Evolutionary conservation across 768 basidiomycete genomes (phyloP).

Genomic region (Suillus weaverae): DNA sequence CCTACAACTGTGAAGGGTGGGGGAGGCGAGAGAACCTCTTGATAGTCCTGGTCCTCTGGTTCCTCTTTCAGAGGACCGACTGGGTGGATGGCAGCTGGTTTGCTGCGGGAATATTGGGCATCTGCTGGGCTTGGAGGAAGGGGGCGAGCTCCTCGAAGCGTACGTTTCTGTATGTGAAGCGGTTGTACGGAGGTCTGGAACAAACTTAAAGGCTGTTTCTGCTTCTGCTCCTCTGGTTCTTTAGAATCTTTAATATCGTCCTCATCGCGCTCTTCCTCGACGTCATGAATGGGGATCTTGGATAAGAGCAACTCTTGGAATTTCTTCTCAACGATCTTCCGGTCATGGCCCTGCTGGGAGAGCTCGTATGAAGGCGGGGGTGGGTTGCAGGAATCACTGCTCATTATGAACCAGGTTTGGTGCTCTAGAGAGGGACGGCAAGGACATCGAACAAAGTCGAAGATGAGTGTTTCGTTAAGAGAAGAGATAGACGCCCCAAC

Average conservation of each 20-base stretch:
- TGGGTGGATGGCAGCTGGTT: background rate
- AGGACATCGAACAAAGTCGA: conserved; percentile 6
- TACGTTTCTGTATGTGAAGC: conserved; percentile 13
- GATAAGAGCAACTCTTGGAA: conserved; percentile 13
- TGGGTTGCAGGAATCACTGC: conserved; percentile 23
- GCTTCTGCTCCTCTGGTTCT: conserved; percentile 4
- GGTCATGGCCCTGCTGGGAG: conserved; percentile 46
- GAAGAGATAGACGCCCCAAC: conserved; percentile 1
- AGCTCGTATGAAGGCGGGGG: conserved; percentile 45
- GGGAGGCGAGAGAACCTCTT: conserved; percentile 25
- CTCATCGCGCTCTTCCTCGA: conserved; percentile 21
- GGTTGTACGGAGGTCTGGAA: conserved; percentile 6
- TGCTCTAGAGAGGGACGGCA: conserved; percentile 3
- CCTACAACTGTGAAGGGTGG: conserved; percentile 35
- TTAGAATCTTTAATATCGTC: conserved; percentile 15
- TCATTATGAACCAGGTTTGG: conserved; percentile 18
- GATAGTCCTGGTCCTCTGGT: conserved; percentile 4
- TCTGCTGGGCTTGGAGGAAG: conserved; percentile 26
- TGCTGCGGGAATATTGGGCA: background rate
- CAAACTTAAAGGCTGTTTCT: conserved; percentile 4
- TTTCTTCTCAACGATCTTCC: conserved; percentile 41
- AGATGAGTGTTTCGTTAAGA: conserved; percentile 5
- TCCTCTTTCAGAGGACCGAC: conserved; percentile 12
- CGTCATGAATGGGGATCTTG: conserved; percentile 15
- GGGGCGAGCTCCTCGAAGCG: conserved; percentile 20